These are phyloP conservation scores for Platanus orientalis DNA, from an alignment of 164 flowering plant species.

Conservation along the genomic window DNA sequence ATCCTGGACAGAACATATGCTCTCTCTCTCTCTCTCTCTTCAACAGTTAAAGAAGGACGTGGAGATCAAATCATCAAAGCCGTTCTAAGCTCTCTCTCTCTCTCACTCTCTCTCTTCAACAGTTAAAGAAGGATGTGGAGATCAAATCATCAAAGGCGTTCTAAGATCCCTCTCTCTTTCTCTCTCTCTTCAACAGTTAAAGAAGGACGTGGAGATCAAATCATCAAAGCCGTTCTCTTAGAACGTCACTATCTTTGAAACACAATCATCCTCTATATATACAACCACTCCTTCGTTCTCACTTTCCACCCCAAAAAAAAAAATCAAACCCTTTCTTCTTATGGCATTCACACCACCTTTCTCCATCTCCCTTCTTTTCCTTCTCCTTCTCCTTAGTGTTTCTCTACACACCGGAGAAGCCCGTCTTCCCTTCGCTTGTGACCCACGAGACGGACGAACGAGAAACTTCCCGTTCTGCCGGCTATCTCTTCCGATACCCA, in stretches of 20 bases:
- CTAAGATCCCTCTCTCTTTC: background rate
- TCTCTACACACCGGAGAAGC: constrained; percentile 8
- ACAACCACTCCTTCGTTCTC: background rate
- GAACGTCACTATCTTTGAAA: constrained; percentile 3
- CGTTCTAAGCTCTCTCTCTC: background rate
- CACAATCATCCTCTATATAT: constrained; percentile 9
- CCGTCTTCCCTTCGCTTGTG: constrained; percentile 64
- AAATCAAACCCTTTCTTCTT: background rate
- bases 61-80: constrained; percentile 6
- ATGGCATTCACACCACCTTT: background rate
- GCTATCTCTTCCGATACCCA: constrained; percentile 20
- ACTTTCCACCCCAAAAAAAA: background rate
- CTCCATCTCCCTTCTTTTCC: constrained; percentile 1
- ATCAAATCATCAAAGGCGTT: background rate
- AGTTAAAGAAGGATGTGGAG: constrained; percentile 17
- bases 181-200: constrained; percentile 7
- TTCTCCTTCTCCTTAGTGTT: constrained; percentile 12
- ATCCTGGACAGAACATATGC: no score
- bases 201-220: constrained; percentile 17
- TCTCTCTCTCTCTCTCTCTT: constrained; percentile 1
- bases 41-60: constrained; percentile 14
- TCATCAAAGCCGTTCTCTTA: constrained; percentile 13
- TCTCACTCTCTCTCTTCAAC: no score
- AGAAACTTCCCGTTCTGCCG: constrained; percentile 49
- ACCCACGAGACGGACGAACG: constrained; percentile 31